Base-by-base conservation (phyloP, 164 flowering plant genomes). In the Akebia trifoliata region DNA sequence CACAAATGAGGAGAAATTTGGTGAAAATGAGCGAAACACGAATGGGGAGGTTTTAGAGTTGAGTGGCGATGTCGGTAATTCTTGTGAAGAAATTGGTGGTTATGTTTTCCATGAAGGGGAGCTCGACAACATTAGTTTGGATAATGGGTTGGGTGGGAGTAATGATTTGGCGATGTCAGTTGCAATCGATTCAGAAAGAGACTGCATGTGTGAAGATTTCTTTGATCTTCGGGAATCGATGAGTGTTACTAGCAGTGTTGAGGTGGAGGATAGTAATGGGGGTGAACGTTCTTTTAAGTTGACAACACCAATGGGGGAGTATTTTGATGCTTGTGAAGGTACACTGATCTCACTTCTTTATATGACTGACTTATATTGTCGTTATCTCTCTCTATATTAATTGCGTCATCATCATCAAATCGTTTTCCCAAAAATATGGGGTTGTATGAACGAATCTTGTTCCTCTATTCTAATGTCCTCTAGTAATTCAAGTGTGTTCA, bases 271-370 rank as follows among this genome's bases (percentile, higher is more conserved):
- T 58, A 67, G 56, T 59, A 18, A 50, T 63, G 82, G 68, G 29
- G 51, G 28, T 6, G 92, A 80, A 24, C 71, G 59, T 38, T 38
- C 40, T 29, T 52, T 57, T 52, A 79, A 51, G 73, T 18, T 52
- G 10, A 22, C 59, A 64, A 60, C 84, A 0, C 71, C 84, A 26
- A 8, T 36, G 14, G 78, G 77, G 4, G 99, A 90, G 72, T 90
- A 74, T 68, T 90, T 50, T 75, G 97, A 93, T 74, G 99, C 96
- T 63, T 83, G 73, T 78, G 97, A 93, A 78, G 99, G 99, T 87
- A 81, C 47, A n/a, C n/a, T 21, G 0, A 10, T 40, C 3, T 28
- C 10, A 4, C 6, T 17, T 10, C 14, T 0, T 5, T 37, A 0
- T 35, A 2, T 22, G 1, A 4, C 32, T 28, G 4, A 37, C n/a